Conservation (phyloP, 2,329 filamentous ascomycete genomes). For the Colletotrichum tabaci region DNA sequence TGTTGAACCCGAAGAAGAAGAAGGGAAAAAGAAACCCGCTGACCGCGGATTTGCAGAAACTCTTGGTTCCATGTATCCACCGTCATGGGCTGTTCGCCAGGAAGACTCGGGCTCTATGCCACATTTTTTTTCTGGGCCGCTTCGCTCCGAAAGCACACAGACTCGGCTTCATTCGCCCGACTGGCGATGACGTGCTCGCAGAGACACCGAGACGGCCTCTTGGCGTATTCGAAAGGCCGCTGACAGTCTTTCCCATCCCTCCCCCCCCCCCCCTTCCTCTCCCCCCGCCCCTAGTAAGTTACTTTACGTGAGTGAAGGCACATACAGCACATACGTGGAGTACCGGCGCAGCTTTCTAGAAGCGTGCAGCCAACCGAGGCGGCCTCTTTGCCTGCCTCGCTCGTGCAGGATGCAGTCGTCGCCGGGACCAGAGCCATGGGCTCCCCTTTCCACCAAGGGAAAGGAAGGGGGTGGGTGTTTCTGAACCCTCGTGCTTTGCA, state of each 20-base stretch:
- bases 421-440: conserved; percentile 23
- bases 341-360: conserved; percentile 1
- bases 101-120: neutral
- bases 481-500: neutral
- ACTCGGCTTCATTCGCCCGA: conserved; percentile 2
- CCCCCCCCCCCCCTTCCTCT: neutral
- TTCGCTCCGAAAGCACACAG: conserved; percentile 7
- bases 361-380: conserved; percentile 5
- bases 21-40: neutral
- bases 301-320: no score
- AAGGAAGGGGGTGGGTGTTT: no score
- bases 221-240: conserved; percentile 16
- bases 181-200: conserved; percentile 34
- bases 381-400: conserved; percentile 5
- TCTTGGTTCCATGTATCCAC: neutral
- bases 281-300: no score
- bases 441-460: conserved; percentile 12
- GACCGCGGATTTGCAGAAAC: neutral
- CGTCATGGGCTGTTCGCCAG: neutral
- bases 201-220: conserved; percentile 14
- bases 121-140: neutral
- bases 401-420: conserved; percentile 5
- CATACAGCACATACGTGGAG: no score
- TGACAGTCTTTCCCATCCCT: neutral
- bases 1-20: neutral